phyloP scores from a whole-genome alignment of 805 yeast species.

The Monosporozyma aerobia region DNA sequence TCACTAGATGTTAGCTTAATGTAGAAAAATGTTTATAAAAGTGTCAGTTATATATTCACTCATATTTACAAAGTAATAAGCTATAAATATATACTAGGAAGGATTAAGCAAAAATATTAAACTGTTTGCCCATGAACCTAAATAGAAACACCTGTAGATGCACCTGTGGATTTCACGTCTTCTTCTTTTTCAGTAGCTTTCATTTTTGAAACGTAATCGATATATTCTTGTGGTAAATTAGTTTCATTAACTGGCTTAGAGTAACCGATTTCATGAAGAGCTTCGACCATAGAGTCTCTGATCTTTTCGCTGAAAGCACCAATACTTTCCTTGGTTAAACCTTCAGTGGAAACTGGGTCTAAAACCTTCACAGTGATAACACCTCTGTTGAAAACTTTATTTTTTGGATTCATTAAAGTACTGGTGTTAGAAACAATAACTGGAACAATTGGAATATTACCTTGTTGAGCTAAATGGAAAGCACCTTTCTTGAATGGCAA shows the following conservation, averaged over 20 bases:
- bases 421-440: conserved; percentile 82
- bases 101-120: neutral
- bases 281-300: conserved; percentile 46
- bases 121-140: neutral
- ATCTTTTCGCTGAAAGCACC: conserved; percentile 47
- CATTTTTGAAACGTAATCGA: neutral
- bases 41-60: neutral
- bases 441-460: conserved; percentile 83
- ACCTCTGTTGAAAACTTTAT: conserved; percentile 65
- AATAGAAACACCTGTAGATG: neutral
- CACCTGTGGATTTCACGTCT: neutral
- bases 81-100: neutral
- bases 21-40: neutral
- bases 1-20: too few species aligned
- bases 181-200: neutral
- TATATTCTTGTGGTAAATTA: conserved; percentile 17
- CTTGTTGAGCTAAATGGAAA: conserved; percentile 92
- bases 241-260: conserved; percentile 30
- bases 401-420: conserved; percentile 50
- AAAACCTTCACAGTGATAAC: conserved; percentile 69
- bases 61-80: neutral
- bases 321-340: conserved; percentile 64
- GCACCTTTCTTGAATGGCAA: conserved; percentile 96
- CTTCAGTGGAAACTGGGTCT: conserved; percentile 68
- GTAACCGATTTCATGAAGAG: conserved; percentile 32